Percentiles rank a stretch among this genome's conserved stretches.
Evolutionary conservation across 1,284 basidiomycete species (phyloP).

Genomic region (Stygiomarasmius scandens): DNA sequence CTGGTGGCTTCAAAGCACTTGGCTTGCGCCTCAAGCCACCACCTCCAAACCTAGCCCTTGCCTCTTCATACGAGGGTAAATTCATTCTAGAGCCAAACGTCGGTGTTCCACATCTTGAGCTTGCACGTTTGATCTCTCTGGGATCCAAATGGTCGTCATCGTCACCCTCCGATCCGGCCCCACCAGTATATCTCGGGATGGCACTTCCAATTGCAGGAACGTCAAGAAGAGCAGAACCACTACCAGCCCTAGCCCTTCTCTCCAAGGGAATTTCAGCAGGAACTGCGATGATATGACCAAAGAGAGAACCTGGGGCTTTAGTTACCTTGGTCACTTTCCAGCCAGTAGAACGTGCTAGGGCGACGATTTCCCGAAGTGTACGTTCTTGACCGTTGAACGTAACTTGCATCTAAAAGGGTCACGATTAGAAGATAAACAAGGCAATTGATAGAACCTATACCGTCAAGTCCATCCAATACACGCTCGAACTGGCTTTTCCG

Average conservation of each 20-base stretch:
- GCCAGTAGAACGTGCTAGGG: constrained; percentile 60
- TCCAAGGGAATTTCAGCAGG: constrained; percentile 51
- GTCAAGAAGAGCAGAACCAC: constrained; percentile 31
- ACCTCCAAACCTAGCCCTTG: constrained; percentile 40
- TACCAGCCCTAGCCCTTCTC: constrained; percentile 24
- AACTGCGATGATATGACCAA: constrained; percentile 68
- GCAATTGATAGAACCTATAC: constrained; percentile 36
- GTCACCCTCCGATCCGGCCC: constrained; percentile 1
- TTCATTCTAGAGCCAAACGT: constrained; percentile 56
- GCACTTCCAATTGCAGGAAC: constrained; percentile 8
- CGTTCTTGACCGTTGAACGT: constrained; percentile 73
- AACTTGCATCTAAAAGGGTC: constrained; percentile 60
- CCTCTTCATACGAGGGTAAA: constrained; percentile 45
- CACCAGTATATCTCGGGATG: background rate
- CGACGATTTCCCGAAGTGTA: constrained; percentile 65
- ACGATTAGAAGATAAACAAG: constrained; percentile 9
- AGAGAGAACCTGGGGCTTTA: constrained; percentile 60
- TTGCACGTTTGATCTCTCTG: constrained; percentile 32
- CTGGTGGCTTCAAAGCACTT: constrained; percentile 13
- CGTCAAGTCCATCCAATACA: constrained; percentile 74
- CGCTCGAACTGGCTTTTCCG: constrained; percentile 70
- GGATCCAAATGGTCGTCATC: constrained; percentile 26
- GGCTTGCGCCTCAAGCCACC: constrained; percentile 19
- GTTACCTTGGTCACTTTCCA: constrained; percentile 68
- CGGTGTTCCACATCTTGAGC: constrained; percentile 56